Percentiles rank a stretch among this genome's conserved stretches.
These are phyloP conservation scores for Zygosaccharomyces sapae DNA, from an alignment of 1,139 yeast genomes.

Conservation along the genomic window DNA sequence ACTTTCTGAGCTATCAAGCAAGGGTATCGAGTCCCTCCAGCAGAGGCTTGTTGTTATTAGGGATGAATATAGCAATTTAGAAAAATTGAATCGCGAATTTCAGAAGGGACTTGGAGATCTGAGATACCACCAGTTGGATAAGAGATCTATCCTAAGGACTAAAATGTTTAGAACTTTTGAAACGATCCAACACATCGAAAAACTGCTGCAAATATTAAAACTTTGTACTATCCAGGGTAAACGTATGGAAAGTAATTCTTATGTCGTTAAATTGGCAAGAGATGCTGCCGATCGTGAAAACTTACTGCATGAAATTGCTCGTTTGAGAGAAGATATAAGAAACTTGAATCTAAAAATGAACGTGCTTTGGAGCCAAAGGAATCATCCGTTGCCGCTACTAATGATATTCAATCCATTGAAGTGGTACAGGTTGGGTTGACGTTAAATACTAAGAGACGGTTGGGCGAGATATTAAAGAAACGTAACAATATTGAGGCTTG, in stretches of 20 bases:
- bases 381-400: neutral
- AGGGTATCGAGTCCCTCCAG: constrained; percentile 5
- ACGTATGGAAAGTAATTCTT: constrained; percentile 17
- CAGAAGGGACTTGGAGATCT: constrained; percentile 18
- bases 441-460: constrained; percentile 25
- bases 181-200: constrained; percentile 15
- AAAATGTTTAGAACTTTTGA: constrained; percentile 19
- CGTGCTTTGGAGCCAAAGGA: neutral
- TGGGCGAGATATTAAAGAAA: constrained; percentile 29
- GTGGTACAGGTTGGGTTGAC: constrained; percentile 30
- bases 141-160: constrained; percentile 22
- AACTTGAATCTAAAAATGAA: constrained; percentile 9
- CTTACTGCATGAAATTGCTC: constrained; percentile 20
- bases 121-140: constrained; percentile 21
- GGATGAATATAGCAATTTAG: constrained; percentile 16
- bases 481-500: constrained; percentile 16
- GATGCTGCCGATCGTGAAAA: constrained; percentile 17
- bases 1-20: constrained; percentile 1
- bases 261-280: constrained; percentile 16
- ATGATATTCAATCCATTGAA: constrained; percentile 18
- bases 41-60: constrained; percentile 11
- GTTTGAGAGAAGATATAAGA: constrained; percentile 20
- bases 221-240: constrained; percentile 17
- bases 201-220: constrained; percentile 23
- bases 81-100: constrained; percentile 10